phyloP scores from a whole-genome alignment of 805 yeast genomes.

The Kurtzmaniella cleridarum region DNA sequence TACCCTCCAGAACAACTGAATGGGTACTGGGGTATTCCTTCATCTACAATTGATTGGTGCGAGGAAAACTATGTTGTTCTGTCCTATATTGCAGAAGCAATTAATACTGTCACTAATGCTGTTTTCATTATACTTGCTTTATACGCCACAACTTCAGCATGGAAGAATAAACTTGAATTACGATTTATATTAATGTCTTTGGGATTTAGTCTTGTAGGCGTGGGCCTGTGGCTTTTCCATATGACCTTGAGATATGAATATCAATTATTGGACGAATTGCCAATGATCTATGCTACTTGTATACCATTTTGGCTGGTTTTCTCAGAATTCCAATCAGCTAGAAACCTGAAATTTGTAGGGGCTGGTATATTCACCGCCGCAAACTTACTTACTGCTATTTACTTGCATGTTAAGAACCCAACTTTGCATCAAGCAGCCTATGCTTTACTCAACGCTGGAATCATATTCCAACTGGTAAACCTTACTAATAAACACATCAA shows the following conservation, averaged over 20 bases:
- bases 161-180: constrained; percentile 55
- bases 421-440: constrained; percentile 85
- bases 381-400: constrained; percentile 59
- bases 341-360: constrained; percentile 41
- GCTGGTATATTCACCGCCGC: constrained; percentile 49
- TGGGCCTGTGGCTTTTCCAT: constrained; percentile 94
- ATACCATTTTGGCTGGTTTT: constrained; percentile 86
- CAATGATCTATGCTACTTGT: constrained; percentile 97
- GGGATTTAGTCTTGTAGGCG: constrained; percentile 85
- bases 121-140: constrained; percentile 48
- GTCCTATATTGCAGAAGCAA: constrained; percentile 80
- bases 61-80: constrained; percentile 93
- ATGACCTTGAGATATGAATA: constrained; percentile 89
- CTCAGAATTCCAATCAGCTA: constrained; percentile 45
- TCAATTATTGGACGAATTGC: constrained; percentile 91
- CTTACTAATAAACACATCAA: constrained; percentile 51
- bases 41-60: constrained; percentile 98
- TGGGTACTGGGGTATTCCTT: constrained; percentile 78
- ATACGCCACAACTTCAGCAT: constrained; percentile 60
- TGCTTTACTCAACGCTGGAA: constrained; percentile 68
- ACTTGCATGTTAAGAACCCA: constrained; percentile 72
- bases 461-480: constrained; percentile 54
- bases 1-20: constrained; percentile 50
- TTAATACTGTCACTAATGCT: constrained; percentile 78
- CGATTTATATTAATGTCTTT: constrained; percentile 67